Evolutionary conservation across 768 basidiomycete genomes (phyloP).

Genomic region (Hemileccinum rubropunctum): DNA sequence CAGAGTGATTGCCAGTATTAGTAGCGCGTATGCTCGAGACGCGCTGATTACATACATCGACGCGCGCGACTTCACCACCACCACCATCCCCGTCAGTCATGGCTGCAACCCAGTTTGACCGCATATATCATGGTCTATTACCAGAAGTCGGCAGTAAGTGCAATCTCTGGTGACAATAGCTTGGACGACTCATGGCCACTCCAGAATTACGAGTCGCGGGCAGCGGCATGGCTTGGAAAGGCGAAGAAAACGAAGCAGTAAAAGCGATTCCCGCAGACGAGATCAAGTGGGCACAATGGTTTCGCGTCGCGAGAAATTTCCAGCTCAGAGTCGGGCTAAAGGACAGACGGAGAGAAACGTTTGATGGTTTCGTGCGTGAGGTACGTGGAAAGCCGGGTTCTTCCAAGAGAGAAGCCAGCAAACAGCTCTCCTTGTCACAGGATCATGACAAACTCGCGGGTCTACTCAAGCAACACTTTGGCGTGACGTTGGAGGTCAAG

Average conservation of each 20-base stretch:
- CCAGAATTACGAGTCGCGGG: constrained; percentile 84
- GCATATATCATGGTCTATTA: constrained; percentile 72
- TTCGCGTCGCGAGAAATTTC: constrained; percentile 88
- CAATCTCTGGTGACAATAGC: background rate
- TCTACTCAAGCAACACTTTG: constrained; percentile 85
- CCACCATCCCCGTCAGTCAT: constrained; percentile 21
- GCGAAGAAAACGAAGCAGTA: constrained; percentile 60
- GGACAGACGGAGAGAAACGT: constrained; percentile 74
- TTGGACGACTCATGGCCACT: constrained; percentile 1
- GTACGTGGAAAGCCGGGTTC: constrained; percentile 37
- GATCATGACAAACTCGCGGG: constrained; percentile 86
- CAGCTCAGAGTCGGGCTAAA: constrained; percentile 84
- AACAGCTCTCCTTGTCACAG: constrained; percentile 36
- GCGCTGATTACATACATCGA: constrained; percentile 22
- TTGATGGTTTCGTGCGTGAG: constrained; percentile 92
- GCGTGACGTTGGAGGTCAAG: constrained; percentile 76
- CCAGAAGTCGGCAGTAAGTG: constrained; percentile 80
- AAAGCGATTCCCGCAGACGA: constrained; percentile 64
- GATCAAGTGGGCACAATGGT: constrained; percentile 89
- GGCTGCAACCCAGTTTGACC: constrained; percentile 84
- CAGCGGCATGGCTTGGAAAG: constrained; percentile 95
- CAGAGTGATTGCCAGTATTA: background rate
- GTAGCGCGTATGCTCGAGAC: background rate
- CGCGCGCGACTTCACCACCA: constrained; percentile 32
- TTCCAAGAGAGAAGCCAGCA: background rate